Base-by-base conservation (phyloP, 2,329 filamentous ascomycete genomes). In the Ceratocystis ficicola region DNA sequence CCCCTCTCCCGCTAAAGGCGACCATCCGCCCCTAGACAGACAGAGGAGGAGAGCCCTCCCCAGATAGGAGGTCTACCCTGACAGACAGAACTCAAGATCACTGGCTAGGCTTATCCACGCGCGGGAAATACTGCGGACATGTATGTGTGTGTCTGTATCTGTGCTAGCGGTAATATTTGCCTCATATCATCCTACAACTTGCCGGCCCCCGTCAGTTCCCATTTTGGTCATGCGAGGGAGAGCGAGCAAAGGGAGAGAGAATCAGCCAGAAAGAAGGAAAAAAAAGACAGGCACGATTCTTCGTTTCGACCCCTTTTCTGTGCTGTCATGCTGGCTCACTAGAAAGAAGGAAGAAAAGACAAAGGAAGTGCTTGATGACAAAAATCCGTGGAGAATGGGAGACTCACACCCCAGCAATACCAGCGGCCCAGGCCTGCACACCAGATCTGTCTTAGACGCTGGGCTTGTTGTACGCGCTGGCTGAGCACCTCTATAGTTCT, bases 221-320 rank as follows among this genome's bases (percentile, higher is more conserved):
- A 41, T 5, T 41, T 41, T 41, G 36, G 36, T 12, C 15, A 41
- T 41, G 36, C 36, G 10, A 41, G 36, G 36, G 46, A 15, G 50
- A 55, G 8, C 12, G 50, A 4, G 8, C 20, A 20, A 5, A 55
- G 50, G 50, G 50, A 48, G 46, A 1, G 20, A 48, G 52, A 25
- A 6, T 15, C 28, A 30, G 52, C 7, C 22, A 12, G 12, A n/a
- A 30, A 32, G 52, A 30, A 17, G 36, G 1, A 22, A 22, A 12
- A 50, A 41, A 41, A 41, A 41, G 36, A 41, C 0, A 15, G 36
- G 10, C 10, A 41, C 10, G 7, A 10, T 50, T 50, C 48, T 57
- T 17, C 12, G 22, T 57, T 57, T 57, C 52, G 52, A 32, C 52
- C 52, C 52, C 52, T 57, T 57, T 57, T 57, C 52, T 30, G 28